phyloP scores from a whole-genome alignment of 2,329 filamentous ascomycete genomes.

The Arthrobotrys megalospora region DNA sequence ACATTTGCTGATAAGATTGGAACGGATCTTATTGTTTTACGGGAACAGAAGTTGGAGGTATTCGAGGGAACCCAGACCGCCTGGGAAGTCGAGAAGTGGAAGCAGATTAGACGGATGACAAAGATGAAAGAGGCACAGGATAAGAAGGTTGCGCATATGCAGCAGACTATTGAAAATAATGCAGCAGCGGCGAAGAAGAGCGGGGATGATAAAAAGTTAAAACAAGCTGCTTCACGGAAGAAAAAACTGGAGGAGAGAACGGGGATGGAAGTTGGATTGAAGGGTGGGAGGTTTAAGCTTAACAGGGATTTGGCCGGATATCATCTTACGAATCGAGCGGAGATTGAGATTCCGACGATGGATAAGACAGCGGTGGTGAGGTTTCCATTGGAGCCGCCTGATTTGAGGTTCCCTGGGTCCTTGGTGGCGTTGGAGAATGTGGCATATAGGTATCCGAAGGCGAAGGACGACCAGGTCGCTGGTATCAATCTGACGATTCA shows the following conservation, averaged over 20 bases:
- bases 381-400: constrained; percentile 71
- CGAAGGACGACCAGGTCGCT: constrained; percentile 71
- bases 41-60: constrained; percentile 79
- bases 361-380: constrained; percentile 72
- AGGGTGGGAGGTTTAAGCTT: constrained; percentile 83
- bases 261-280: constrained; percentile 81
- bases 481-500: constrained; percentile 79
- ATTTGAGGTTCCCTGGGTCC: constrained; percentile 81
- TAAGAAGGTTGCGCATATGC: constrained; percentile 83
- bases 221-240: constrained; percentile 86
- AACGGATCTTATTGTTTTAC: constrained; percentile 81
- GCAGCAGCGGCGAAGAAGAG: constrained; percentile 81
- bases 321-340: constrained; percentile 74
- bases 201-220: constrained; percentile 86
- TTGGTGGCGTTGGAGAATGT: constrained; percentile 80
- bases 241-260: constrained; percentile 87
- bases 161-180: constrained; percentile 82
- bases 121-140: constrained; percentile 88
- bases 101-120: constrained; percentile 77
- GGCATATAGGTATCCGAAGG: constrained; percentile 75
- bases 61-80: constrained; percentile 82
- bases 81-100: constrained; percentile 79
- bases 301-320: constrained; percentile 80
- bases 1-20: constrained; percentile 84
- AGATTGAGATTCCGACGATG: constrained; percentile 79